Evolutionary conservation across 2,329 filamentous ascomycete genomes (phyloP), one percentile per base, ranked within the genome.

Genomic region (Colletotrichum sp.): DNA sequence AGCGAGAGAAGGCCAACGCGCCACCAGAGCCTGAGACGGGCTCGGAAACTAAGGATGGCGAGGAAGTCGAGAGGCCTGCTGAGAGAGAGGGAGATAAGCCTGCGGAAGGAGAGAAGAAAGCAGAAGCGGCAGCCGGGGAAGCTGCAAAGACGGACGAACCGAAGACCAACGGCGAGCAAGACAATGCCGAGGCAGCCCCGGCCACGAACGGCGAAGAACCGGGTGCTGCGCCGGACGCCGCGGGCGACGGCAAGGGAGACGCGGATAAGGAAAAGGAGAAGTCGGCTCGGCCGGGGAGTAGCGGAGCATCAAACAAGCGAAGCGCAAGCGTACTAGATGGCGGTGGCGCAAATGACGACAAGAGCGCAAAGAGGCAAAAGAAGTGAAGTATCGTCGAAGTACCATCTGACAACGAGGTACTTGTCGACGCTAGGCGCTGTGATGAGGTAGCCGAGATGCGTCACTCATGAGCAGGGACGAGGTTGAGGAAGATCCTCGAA

Each of bases 291-390:
- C 85, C 85, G 3, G 82, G 81, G 16, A 87, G 85, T 77, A 87
- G 87, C 77, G 82, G 85, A 57, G 83, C 82, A 10, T 80, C 85
- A 1, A 93, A 94, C 78, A 98, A 98, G 87, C 91, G 95, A 75
- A 97, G 95, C 82, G 95, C 95, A 2, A 98, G 95, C 83, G 95
- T 96, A 36, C 83, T 98, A 69, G 96, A 95, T 83, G 87, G 70
- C 26, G 66, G 66, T 60, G 34, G 66, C 34, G 64, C 89, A 18
- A 86, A 87, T 7, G 95, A 94, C 82, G 93, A 95, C 76, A 91
- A 91, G 84, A 91, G 89, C 79, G 80, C 85, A 5, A 92, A 92
- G 82, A 86, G 90, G 76, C 88, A 89, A 79, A 92, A 90, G 85
- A 92, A 91, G 80, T 89, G 82, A 81, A 65, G 80, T 80, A 79